These are phyloP conservation scores for Beauveria varroae DNA, from an alignment of 2,329 filamentous ascomycete genomes.

Conservation along the genomic window DNA sequence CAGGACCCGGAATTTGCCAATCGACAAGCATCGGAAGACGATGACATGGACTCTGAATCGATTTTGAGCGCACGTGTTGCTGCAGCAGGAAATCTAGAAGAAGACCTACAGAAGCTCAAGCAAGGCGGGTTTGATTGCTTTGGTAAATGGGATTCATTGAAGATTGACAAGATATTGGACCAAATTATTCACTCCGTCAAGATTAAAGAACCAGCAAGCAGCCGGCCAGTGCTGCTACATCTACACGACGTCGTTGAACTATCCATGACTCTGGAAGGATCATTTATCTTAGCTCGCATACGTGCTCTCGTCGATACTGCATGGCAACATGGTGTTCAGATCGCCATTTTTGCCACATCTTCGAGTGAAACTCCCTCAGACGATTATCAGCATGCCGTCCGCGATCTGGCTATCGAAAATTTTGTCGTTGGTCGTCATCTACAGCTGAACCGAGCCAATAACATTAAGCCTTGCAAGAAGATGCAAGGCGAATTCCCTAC, in stretches of 20 bases:
- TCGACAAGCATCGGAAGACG: slow-evolving; percentile 25
- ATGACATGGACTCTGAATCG: slow-evolving; percentile 26
- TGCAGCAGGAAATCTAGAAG: slow-evolving; percentile 26
- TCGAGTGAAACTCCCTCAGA: slow-evolving; percentile 43
- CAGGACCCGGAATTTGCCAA: slow-evolving; percentile 34
- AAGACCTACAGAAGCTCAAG: slow-evolving; percentile 37
- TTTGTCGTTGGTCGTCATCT: slow-evolving; percentile 31
- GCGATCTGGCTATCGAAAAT: slow-evolving; percentile 32
- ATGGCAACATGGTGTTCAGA: slow-evolving; percentile 61
- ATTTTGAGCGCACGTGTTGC: slow-evolving; percentile 23
- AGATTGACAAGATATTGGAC: slow-evolving; percentile 50
- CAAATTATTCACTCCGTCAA: slow-evolving; percentile 45
- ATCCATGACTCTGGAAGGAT: slow-evolving; percentile 59
- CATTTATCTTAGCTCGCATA: slow-evolving; percentile 61
- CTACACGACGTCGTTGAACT: slow-evolving; percentile 78
- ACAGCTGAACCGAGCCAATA: slow-evolving; percentile 22
- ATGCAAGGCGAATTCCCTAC: slow-evolving; percentile 5
- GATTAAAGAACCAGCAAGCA: slow-evolving; percentile 23
- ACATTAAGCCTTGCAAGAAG: background rate
- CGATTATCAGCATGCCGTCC: slow-evolving; percentile 32
- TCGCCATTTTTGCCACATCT: slow-evolving; percentile 76
- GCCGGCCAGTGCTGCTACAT: slow-evolving; percentile 60
- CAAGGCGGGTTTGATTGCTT: slow-evolving; percentile 30
- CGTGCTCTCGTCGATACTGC: slow-evolving; percentile 64
- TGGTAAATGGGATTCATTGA: slow-evolving; percentile 53